phyloP scores from a whole-genome alignment of 192 early-diverging fungal genomes.

The Geranomyces variabilis region DNA sequence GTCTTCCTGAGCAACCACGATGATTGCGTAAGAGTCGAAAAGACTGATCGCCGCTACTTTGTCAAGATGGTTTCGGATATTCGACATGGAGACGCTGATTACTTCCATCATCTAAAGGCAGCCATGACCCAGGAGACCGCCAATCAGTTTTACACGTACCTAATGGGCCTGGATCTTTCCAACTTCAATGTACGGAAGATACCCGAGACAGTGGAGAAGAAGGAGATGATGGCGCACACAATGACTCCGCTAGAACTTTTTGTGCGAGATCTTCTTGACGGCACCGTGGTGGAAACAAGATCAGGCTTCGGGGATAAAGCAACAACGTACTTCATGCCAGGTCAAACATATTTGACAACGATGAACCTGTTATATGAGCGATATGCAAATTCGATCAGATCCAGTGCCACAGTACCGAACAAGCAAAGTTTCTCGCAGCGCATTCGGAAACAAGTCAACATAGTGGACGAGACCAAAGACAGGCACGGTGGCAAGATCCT shows the following conservation, averaged over 20 bases:
- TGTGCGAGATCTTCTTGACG: conserved; percentile 17
- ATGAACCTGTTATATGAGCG: not conserved
- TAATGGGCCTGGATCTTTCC: conserved; percentile 17
- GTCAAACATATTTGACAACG: not conserved
- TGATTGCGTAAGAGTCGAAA: conserved; percentile 15
- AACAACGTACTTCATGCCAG: not conserved
- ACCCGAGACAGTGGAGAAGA: conserved; percentile 25
- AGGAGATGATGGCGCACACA: conserved; percentile 5
- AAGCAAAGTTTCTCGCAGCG: no score
- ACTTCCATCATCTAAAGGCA: conserved; percentile 12
- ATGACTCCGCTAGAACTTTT: conserved; percentile 17
- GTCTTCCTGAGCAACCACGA: conserved; percentile 19
- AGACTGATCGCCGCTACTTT: conserved; percentile 21
- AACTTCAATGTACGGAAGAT: conserved; percentile 20
- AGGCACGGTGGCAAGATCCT: no score
- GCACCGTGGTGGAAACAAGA: not conserved
- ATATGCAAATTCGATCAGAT: no score
- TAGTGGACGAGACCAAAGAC: no score
- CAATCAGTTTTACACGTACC: conserved; percentile 31
- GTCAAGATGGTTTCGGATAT: conserved; percentile 10
- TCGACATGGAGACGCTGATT: conserved; percentile 1
- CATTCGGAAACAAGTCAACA: no score
- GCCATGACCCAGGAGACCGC: conserved; percentile 8
- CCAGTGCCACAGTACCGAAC: no score
- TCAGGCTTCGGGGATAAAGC: no score